phyloP scores from a whole-genome alignment of 1,139 yeast species.

The Lodderomyces beijingensis region DNA sequence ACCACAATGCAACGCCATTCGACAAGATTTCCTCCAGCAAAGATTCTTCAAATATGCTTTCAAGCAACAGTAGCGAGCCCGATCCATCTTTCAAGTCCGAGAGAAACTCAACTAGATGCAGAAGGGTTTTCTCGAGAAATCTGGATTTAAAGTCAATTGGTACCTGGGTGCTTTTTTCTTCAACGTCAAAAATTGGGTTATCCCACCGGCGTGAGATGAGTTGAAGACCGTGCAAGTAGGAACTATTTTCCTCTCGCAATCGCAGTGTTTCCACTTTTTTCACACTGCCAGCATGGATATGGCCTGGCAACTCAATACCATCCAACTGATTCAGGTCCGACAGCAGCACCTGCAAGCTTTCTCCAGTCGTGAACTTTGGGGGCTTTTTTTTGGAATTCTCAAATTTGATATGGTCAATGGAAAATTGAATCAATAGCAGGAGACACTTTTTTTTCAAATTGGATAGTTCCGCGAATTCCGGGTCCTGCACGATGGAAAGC shows the following conservation, averaged over 20 bases:
- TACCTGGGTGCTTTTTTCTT: neutral
- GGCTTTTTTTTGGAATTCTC: conserved; percentile 5
- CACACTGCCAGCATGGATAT: conserved; percentile 31
- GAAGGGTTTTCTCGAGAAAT: conserved; percentile 15
- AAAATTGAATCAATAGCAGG: conserved; percentile 13
- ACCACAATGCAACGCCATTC: conserved; percentile 26
- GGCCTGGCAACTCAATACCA: conserved; percentile 36
- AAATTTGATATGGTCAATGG: conserved; percentile 16
- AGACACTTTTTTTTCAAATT: conserved; percentile 14
- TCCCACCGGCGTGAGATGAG: conserved; percentile 11
- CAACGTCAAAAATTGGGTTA: neutral
- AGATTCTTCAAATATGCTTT: conserved; percentile 13
- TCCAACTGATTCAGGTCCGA: conserved; percentile 24
- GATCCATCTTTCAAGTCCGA: conserved; percentile 7
- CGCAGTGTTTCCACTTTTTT: conserved; percentile 9
- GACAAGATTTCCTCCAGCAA: conserved; percentile 7
- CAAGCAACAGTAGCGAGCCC: conserved; percentile 11
- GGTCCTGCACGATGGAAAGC: conserved; percentile 12
- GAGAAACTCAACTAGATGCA: conserved; percentile 14
- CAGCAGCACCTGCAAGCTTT: neutral
- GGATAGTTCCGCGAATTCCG: conserved; percentile 3
- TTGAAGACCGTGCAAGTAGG: conserved; percentile 10
- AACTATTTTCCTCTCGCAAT: conserved; percentile 2
- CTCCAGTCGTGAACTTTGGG: neutral
- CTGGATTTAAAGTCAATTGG: neutral